These are phyloP conservation scores for Salix exigua DNA, from an alignment of 345 rosid species.

Conservation along the genomic window DNA sequence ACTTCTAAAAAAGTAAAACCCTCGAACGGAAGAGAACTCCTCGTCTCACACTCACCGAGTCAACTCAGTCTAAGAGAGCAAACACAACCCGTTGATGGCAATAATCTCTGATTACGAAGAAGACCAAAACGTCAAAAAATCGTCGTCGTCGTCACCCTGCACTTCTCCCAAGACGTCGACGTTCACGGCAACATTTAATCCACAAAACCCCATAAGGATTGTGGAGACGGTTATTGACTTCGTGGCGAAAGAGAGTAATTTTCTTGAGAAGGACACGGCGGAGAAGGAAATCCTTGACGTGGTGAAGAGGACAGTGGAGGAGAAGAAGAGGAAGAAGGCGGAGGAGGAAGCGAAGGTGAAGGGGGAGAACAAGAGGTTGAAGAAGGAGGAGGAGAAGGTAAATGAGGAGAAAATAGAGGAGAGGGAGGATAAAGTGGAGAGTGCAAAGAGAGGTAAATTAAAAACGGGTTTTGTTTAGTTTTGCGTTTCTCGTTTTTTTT, in stretches of 20 bases:
- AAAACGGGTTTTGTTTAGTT: background rate
- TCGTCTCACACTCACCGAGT: background rate
- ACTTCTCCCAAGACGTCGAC: constrained; percentile 16
- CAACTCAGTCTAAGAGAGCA: background rate
- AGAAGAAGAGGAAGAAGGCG: constrained; percentile 34
- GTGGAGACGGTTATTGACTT: constrained; percentile 66
- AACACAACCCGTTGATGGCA: constrained; percentile 45
- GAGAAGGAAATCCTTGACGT: constrained; percentile 63
- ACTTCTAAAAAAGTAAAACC: background rate
- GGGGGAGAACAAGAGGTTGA: constrained; percentile 26
- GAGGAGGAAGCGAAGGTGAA: constrained; percentile 1
- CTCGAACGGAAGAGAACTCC: background rate
- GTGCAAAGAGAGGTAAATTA: constrained; percentile 6
- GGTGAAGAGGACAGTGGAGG: constrained; percentile 52
- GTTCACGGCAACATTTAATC: constrained; percentile 59
- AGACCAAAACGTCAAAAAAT: constrained; percentile 18
- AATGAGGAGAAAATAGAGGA: constrained; percentile 17
- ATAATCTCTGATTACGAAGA: constrained; percentile 78
- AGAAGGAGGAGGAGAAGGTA: constrained; percentile 31
- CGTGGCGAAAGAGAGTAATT: constrained; percentile 63
- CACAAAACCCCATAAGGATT: constrained; percentile 60
- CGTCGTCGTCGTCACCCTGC: background rate
- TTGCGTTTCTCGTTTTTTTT: background rate
- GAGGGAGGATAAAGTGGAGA: constrained; percentile 6
- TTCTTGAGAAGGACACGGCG: constrained; percentile 46